Evolutionary conservation across 768 basidiomycete genomes (phyloP).

Genomic region (Tephrocybe sp.): DNA sequence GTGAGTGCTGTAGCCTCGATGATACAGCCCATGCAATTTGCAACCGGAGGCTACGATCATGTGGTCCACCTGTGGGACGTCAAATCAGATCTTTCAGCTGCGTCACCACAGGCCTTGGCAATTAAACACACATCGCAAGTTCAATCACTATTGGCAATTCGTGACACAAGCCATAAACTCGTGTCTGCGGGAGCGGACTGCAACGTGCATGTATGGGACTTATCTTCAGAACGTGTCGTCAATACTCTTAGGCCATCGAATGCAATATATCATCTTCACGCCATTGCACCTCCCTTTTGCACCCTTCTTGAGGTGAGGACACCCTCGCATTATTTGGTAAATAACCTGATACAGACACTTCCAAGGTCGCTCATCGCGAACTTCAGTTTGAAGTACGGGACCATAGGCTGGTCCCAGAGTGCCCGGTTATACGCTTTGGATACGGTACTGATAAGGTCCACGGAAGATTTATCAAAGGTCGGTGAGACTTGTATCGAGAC

Average conservation of each 20-base stretch:
- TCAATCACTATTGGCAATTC: conserved; percentile 41
- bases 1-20: conserved; percentile 43
- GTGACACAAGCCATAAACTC: conserved; percentile 47
- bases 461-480: conserved; percentile 48
- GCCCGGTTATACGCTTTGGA: conserved; percentile 44
- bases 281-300: conserved; percentile 35
- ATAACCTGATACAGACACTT: background rate
- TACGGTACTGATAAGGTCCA: conserved; percentile 34
- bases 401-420: conserved; percentile 34
- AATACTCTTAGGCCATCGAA: conserved; percentile 42
- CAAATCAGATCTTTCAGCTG: conserved; percentile 29
- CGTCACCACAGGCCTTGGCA: conserved; percentile 28
- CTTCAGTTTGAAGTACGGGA: conserved; percentile 55
- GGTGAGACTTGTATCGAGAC: conserved; percentile 3
- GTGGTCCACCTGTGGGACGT: conserved; percentile 47
- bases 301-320: conserved; percentile 41
- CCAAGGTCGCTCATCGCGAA: conserved; percentile 48
- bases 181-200: conserved; percentile 50
- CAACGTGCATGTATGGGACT: conserved; percentile 43
- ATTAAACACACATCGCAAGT: conserved; percentile 44
- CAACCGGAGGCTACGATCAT: conserved; percentile 51
- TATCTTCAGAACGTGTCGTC: conserved; percentile 43
- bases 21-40: conserved; percentile 42
- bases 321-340: conserved; percentile 2
- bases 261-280: conserved; percentile 42